Evolutionary conservation across 148 eudicot species (phyloP), one percentile per base, ranked within the genome.

Genomic region (Mesembryanthemum crystallinum): DNA sequence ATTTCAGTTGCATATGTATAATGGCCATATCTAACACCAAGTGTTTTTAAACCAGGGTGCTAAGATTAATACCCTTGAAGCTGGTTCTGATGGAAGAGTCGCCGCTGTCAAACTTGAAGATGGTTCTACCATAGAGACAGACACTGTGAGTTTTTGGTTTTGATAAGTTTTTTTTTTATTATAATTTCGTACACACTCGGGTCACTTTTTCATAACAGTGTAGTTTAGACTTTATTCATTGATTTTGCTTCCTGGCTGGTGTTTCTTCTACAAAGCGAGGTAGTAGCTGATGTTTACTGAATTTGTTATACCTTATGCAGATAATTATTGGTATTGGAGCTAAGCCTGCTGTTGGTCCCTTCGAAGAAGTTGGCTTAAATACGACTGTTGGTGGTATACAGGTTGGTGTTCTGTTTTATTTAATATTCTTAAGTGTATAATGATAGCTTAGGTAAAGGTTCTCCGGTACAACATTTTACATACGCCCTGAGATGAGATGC

Each of bases 321-420:
- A 81, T 95, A 79, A 75, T 95, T 69, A 75, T 95, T 80, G 99
- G 99, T 45, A 95, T 95, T 74, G 99, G 99, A 85, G 99, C 97
- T 66, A 92, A 83, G 84, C 97, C 99, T 74, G 94, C 88, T 43
- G 87, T 91, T 25, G 64, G 89, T 79, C 90, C 90, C 39, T 95
- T 95, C 75, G 90, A 95, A 77, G 82, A 76, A 25, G 81, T 86
- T 79, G 92, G 91, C 77, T 78, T 92, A 67, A 91, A 88, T 83
- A 73, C 81, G 39, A 85, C 78, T 72, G 88, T 87, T 60, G 99
- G 99, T 61, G 99, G 99, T 76, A 90, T 95, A 82, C 84, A 95
- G 97, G 99, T 95, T 55, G 82, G 81, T 27, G 15, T 47, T 12
- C 51, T 80, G 15, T 64, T 54, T 14, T 37, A 6, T 13, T 55